Evolutionary conservation across 495 filamentous ascomycete species (phyloP).

Genomic region (Aspergillus mulundensis): DNA sequence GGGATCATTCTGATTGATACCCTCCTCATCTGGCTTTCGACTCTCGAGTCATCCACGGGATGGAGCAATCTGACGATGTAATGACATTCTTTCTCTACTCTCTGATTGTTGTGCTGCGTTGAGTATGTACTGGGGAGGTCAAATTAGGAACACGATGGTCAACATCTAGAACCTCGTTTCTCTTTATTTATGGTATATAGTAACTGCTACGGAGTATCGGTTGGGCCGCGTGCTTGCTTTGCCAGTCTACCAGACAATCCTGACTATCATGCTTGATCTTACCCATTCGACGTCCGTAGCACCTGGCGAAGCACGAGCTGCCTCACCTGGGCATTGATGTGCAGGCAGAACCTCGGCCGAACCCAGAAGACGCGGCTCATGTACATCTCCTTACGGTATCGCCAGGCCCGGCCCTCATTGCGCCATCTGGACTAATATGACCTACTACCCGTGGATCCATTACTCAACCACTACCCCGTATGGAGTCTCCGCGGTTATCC

Average conservation of each 20-base stretch:
- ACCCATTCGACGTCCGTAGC: no score
- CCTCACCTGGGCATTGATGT: no score
- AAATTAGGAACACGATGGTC: constrained; percentile 11
- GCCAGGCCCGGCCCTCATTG: neutral
- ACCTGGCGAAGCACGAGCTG: no score
- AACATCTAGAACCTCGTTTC: neutral
- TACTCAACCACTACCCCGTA: neutral
- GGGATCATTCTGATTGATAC: constrained; percentile 14
- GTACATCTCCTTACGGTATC: no score
- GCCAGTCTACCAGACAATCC: neutral
- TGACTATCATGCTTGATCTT: no score
- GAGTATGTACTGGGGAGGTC: neutral
- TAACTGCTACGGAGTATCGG: constrained; percentile 6
- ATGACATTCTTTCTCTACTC: constrained; percentile 18
- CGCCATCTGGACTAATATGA: constrained; percentile 10
- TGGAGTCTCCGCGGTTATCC: neutral
- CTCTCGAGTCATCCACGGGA: constrained; percentile 9
- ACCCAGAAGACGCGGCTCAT: no score
- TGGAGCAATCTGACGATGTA: constrained; percentile 24
- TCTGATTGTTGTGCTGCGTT: constrained; percentile 5
- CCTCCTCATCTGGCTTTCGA: neutral
- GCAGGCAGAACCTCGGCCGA: neutral
- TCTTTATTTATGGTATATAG: neutral
- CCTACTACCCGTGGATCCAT: neutral
- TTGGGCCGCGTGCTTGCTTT: neutral